Evolutionary conservation across 441 rosid genomes (phyloP), one percentile per base, ranked within the genome.

Genomic region (Francoa sonchifolia): DNA sequence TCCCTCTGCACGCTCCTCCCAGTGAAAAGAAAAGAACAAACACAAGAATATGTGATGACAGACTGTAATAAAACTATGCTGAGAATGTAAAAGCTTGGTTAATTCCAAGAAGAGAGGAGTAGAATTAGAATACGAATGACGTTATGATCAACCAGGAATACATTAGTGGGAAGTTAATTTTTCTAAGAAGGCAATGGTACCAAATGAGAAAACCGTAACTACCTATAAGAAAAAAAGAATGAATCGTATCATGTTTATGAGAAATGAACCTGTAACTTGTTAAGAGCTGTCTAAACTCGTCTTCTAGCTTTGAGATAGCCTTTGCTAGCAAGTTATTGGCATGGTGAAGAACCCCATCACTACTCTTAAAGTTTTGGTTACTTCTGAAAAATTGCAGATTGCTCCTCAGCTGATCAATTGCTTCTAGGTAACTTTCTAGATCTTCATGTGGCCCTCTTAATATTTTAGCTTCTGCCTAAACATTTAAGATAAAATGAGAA

Each of bases 371-470:
- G 58, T 54, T 65, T 37, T 71, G 73, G 32, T 61, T 70, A 59
- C 58, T 62, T 47, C 63, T 80, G 62, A 90, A 86, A 49, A 80
- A 86, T 44, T 78, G 51, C 25, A 83, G 51, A 42, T 47, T 76
- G 61, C 63, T 58, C 67, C 79, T 71, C 14, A 90, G 65, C 66
- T 82, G 96, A 63, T 73, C 81, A 44, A 90, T 82, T 45, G 99
- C 99, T 69, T 75, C 95, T 31, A 90, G 50, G 53, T 82, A 90
- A 54, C 81, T 78, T 50, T 86, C 96, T 1, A 86, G 77, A 50
- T 82, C 96, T 58, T 86, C 99, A 45, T 86, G 99, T 21, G 99
- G 96, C 39, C 96, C 99, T 73, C 81, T 78, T 52, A 90, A 61
- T 57, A 86, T 80, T 63, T 90, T 86, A 19, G 96, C 98, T 72